Conservation (phyloP, 1,139 yeast genomes). For the Candida buenavistaensis region DNA sequence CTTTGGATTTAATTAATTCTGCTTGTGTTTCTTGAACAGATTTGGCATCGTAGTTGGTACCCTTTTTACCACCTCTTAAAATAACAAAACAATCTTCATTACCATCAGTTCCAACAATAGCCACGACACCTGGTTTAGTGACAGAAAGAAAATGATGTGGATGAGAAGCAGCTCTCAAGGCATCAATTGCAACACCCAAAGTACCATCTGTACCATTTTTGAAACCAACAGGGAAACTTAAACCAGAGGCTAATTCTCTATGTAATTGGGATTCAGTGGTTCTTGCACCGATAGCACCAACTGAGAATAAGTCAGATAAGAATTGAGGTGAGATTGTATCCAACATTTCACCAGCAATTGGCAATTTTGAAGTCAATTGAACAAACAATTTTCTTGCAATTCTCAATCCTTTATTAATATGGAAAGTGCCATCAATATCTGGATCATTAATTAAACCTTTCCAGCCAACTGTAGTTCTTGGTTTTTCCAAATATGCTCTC, state of each 20-base stretch:
- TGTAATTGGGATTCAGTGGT: conserved; percentile 98
- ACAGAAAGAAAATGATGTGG: conserved; percentile 97
- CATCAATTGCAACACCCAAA: conserved; percentile 89
- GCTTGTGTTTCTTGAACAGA: conserved; percentile 76
- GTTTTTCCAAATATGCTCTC: conserved; percentile 98
- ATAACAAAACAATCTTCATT: conserved; percentile 87
- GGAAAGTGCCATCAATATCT: conserved; percentile 86
- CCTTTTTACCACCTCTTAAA: conserved; percentile 92
- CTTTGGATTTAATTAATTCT: conserved; percentile 38
- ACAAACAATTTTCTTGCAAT: conserved; percentile 83
- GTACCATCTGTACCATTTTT: conserved; percentile 98
- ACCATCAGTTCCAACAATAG: conserved; percentile 94
- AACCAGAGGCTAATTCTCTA: conserved; percentile 94
- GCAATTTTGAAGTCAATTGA: conserved; percentile 76
- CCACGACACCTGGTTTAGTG: conserved; percentile 94
- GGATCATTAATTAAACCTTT: conserved; percentile 98
- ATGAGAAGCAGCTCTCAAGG: conserved; percentile 87
- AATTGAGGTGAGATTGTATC: conserved; percentile 98
- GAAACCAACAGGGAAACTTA: conserved; percentile 97
- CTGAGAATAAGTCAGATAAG: conserved; percentile 84
- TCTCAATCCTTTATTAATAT: conserved; percentile 92
- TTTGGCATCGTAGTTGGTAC: conserved; percentile 86
- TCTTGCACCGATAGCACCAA: conserved; percentile 99
- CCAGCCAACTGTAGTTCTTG: conserved; percentile 99
- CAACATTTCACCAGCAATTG: conserved; percentile 96